Conservation (phyloP, 371 early-diverging fungal genomes). For the Circinella umbellata region DNA sequence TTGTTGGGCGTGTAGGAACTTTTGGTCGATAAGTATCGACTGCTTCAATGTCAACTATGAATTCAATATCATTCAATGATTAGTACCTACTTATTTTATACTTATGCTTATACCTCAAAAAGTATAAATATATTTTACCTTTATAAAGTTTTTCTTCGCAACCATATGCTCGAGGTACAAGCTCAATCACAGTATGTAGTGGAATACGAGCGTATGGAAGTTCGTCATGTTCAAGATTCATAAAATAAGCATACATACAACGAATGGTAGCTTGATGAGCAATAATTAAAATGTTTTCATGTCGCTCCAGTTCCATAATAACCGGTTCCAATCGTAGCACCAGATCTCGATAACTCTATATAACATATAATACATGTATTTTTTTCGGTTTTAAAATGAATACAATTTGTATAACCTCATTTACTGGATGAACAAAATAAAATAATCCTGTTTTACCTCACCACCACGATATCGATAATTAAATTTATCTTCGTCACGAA, state of each 20-base stretch:
- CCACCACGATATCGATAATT: constrained; percentile 94
- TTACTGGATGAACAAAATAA: too few species aligned
- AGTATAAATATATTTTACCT: constrained; percentile 24
- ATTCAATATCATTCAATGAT: background rate
- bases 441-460: constrained; percentile 58
- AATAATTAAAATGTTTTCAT: constrained; percentile 94
- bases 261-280: constrained; percentile 95
- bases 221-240: constrained; percentile 89
- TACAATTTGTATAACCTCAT: too few species aligned
- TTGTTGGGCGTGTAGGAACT: constrained; percentile 9
- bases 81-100: background rate
- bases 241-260: constrained; percentile 93
- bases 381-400: background rate
- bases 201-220: constrained; percentile 97
- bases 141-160: constrained; percentile 90
- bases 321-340: constrained; percentile 71
- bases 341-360: constrained; percentile 76
- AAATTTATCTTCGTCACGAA: constrained; percentile 95
- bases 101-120: too few species aligned
- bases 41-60: constrained; percentile 77
- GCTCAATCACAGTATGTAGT: constrained; percentile 93
- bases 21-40: constrained; percentile 86
- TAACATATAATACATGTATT: background rate
- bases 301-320: constrained; percentile 97
- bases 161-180: constrained; percentile 95